A percentile compares a stretch with the other conserved stretches of the same genome.
Evolutionary conservation across 768 basidiomycete genomes (phyloP).

Genomic region (Cystobasidium ongulense): DNA sequence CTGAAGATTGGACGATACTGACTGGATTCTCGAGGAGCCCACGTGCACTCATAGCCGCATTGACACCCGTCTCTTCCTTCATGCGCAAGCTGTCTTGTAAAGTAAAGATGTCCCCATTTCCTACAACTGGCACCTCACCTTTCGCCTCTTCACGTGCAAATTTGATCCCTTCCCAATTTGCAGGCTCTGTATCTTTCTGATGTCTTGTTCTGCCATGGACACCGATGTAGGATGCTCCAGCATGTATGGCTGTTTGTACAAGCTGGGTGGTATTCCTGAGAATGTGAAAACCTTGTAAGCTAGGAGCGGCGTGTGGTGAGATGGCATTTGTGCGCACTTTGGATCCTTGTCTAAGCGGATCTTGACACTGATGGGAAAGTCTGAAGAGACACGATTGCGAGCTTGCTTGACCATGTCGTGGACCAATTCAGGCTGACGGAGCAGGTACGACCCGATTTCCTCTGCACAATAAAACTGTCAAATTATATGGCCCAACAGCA

Average conservation of each 20-base stretch:
- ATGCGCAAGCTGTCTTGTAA: conserved; percentile 45
- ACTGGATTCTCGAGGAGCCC: conserved; percentile 51
- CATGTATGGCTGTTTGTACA: conserved; percentile 47
- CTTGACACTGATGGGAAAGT: conserved; percentile 51
- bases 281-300: not conserved
- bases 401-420: conserved; percentile 49
- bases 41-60: conserved; percentile 51
- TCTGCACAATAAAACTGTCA: conserved; percentile 45
- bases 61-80: conserved; percentile 46
- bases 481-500: not conserved
- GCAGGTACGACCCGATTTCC: conserved; percentile 49
- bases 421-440: conserved; percentile 50
- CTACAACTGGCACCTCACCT: conserved; percentile 48
- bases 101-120: conserved; percentile 51
- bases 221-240: conserved; percentile 48
- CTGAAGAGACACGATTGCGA: conserved; percentile 47
- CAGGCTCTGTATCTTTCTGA: conserved; percentile 49
- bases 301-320: not conserved
- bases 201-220: conserved; percentile 51
- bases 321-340: conserved; percentile 39
- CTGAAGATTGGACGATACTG: conserved; percentile 9
- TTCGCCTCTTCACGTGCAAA: conserved; percentile 49
- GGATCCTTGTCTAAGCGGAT: conserved; percentile 50
- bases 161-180: conserved; percentile 46
- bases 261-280: conserved; percentile 47